Percentiles rank a stretch among this genome's conserved stretches.
Evolutionary conservation across 345 rosid genomes (phyloP).

Genomic region (Euphorbia peplus): DNA sequence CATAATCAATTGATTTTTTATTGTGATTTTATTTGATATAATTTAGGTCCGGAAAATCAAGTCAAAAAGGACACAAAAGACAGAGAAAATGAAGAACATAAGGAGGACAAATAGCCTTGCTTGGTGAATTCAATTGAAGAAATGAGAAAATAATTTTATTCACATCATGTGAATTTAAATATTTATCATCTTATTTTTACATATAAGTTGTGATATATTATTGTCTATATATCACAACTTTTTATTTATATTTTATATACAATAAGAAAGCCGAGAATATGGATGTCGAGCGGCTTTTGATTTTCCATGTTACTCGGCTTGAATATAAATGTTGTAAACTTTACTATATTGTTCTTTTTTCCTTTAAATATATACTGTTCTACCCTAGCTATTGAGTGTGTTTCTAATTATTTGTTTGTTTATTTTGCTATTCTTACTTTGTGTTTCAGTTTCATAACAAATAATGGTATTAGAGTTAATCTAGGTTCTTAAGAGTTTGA

Average conservation of each 20-base stretch:
- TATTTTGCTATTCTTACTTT: too few relatives aligned
- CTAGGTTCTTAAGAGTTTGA: too few relatives aligned
- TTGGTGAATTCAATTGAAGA: slow-evolving; percentile 70
- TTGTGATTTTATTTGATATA: background rate
- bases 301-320: too few relatives aligned
- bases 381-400: too few relatives aligned
- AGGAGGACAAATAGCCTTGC: slow-evolving; percentile 55
- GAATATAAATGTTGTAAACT: too few relatives aligned
- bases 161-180: background rate
- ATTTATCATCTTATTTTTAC: background rate
- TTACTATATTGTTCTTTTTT: too few relatives aligned
- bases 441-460: too few relatives aligned
- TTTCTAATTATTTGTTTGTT: too few relatives aligned
- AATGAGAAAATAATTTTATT: background rate
- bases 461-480: too few relatives aligned
- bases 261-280: background rate
- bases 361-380: too few relatives aligned
- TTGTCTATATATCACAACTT: background rate
- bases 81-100: slow-evolving; percentile 41
- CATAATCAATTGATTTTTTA: background rate
- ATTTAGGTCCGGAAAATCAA: slow-evolving; percentile 43
- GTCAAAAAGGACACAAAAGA: slow-evolving; percentile 27
- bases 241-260: background rate
- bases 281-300: too few relatives aligned
- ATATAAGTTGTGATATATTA: background rate